Evolutionary conservation across 2,329 filamentous ascomycete genomes (phyloP).

Genomic region (Apiospora hydei): DNA sequence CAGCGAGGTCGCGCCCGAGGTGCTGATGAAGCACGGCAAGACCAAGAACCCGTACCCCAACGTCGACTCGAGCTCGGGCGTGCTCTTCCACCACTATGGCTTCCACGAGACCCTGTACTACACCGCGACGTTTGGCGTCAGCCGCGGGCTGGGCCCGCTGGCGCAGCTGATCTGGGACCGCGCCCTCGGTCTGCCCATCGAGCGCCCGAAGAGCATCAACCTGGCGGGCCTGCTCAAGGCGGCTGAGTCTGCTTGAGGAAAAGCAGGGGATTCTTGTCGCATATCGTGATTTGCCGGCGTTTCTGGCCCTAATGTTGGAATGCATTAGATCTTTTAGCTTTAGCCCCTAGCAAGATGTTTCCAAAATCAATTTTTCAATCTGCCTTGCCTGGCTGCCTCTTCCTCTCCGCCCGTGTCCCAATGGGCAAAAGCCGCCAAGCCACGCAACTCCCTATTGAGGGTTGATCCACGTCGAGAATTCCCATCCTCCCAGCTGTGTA

Average conservation of each 20-base stretch:
- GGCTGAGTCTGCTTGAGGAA: slow-evolving; percentile 47
- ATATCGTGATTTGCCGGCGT: background rate
- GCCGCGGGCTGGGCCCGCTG: slow-evolving; percentile 80
- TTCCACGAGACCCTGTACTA: slow-evolving; percentile 98
- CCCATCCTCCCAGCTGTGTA: background rate
- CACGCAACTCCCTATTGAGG: background rate
- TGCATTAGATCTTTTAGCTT: slow-evolving; percentile 4
- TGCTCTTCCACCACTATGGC: slow-evolving; percentile 97
- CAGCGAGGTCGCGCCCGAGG: slow-evolving; percentile 86
- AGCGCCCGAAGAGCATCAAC: slow-evolving; percentile 98
- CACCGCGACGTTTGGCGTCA: slow-evolving; percentile 75
- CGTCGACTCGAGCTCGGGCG: slow-evolving; percentile 91
- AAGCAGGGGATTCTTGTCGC: background rate
- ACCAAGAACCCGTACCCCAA: slow-evolving; percentile 98
- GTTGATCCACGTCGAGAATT: background rate
- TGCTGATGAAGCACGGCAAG: slow-evolving; percentile 95
- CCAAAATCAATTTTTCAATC: background rate
- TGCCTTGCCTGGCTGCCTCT: background rate
- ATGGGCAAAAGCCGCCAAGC: background rate
- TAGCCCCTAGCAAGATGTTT: background rate
- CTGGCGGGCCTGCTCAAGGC: slow-evolving; percentile 82
- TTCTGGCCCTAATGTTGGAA: background rate
- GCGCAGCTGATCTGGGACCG: slow-evolving; percentile 97
- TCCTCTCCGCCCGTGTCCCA: background rate
- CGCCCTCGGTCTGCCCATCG: slow-evolving; percentile 91